Conservation (phyloP, 148 eudicot species). For the Simmondsia chinensis region DNA sequence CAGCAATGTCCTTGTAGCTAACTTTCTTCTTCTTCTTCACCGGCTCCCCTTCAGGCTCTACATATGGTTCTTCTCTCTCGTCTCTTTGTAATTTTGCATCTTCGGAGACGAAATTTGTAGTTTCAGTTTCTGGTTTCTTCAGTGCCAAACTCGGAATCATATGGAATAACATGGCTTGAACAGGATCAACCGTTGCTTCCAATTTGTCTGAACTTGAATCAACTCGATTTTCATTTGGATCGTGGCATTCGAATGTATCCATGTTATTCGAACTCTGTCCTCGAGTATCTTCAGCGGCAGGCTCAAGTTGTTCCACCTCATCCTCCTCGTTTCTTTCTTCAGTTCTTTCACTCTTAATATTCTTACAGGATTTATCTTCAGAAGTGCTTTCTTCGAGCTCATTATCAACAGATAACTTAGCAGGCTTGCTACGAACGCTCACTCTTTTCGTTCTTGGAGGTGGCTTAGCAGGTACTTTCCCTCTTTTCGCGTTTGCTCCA, state of each 20-base stretch:
- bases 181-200: constrained; percentile 45
- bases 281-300: constrained; percentile 3
- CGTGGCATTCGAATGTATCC: constrained; percentile 8
- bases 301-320: constrained; percentile 7
- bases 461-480: constrained; percentile 29
- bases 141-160: constrained; percentile 52
- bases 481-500: constrained; percentile 17
- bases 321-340: constrained; percentile 6
- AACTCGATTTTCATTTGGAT: constrained; percentile 9
- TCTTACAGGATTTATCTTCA: constrained; percentile 2
- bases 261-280: constrained; percentile 6
- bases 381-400: constrained; percentile 4
- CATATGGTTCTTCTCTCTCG: constrained; percentile 6
- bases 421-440: constrained; percentile 42
- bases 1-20: constrained; percentile 60
- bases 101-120: constrained; percentile 6
- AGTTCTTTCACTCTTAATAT: constrained; percentile 4
- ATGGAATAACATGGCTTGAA: constrained; percentile 52
- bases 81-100: constrained; percentile 4
- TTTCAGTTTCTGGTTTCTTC: constrained; percentile 18
- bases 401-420: constrained; percentile 42
- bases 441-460: constrained; percentile 46
- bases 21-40: constrained; percentile 74
- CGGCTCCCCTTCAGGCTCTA: constrained; percentile 20
- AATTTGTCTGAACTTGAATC: constrained; percentile 17